A percentile compares a stretch with the other conserved stretches of the same genome.
Evolutionary conservation across 1,139 yeast species (phyloP).

Genomic region (Lizanozyma gosingica): DNA sequence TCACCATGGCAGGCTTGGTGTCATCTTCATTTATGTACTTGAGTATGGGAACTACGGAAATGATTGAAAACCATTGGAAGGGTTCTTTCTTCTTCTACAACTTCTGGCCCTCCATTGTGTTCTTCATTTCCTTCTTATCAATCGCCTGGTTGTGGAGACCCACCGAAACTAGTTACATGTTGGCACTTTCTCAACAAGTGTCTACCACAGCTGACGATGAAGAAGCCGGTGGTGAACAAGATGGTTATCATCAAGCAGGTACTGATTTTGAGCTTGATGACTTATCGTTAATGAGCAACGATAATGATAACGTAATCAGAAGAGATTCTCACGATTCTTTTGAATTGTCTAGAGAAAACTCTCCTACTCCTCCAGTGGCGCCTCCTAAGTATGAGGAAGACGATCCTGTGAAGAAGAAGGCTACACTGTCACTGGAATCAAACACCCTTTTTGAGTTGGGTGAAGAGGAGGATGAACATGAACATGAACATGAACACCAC

Average conservation of each 20-base stretch:
- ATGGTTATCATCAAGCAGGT: slow-evolving; percentile 26
- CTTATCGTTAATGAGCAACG: slow-evolving; percentile 50
- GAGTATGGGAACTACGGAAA: slow-evolving; percentile 65
- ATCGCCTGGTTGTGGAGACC: slow-evolving; percentile 96
- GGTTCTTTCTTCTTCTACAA: slow-evolving; percentile 81
- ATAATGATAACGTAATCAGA: slow-evolving; percentile 22
- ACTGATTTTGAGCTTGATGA: slow-evolving; percentile 71
- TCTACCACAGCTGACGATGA: slow-evolving; percentile 73
- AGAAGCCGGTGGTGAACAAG: slow-evolving; percentile 10
- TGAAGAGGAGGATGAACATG: slow-evolving; percentile 18
- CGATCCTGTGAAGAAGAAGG: slow-evolving; percentile 7
- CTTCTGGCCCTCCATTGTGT: slow-evolving; percentile 92
- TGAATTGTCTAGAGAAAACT: slow-evolving; percentile 20
- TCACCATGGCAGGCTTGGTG: slow-evolving; percentile 49
- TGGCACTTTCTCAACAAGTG: slow-evolving; percentile 90
- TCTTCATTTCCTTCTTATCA: slow-evolving; percentile 73
- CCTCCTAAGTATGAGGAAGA: slow-evolving; percentile 22
- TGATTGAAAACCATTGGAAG: slow-evolving; percentile 88
- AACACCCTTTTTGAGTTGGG: slow-evolving; percentile 32
- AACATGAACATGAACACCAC: slow-evolving; percentile 4
- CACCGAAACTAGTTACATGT: slow-evolving; percentile 86
- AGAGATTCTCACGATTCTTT: slow-evolving; percentile 21
- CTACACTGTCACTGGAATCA: slow-evolving; percentile 8
- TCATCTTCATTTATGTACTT: slow-evolving; percentile 64
- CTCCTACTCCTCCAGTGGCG: slow-evolving; percentile 7